These are phyloP conservation scores for Aspergillus aculeatinus DNA, from an alignment of 2,329 filamentous ascomycete species.

Conservation along the genomic window DNA sequence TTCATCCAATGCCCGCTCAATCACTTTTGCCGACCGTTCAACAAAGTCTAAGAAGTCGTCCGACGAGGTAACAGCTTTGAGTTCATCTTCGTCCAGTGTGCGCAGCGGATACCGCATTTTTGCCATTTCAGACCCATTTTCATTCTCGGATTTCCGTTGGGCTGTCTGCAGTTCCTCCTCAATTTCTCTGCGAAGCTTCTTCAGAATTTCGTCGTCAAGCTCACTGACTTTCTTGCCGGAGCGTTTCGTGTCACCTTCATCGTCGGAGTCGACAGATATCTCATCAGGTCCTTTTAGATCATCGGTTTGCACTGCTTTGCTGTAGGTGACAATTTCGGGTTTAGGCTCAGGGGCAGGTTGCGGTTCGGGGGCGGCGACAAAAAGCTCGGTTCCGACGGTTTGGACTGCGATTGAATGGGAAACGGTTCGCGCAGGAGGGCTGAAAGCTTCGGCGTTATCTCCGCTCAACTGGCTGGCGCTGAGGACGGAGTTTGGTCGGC, in stretches of 20 bases:
- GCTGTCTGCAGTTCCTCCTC: constrained; percentile 84
- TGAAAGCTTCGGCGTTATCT: constrained; percentile 52
- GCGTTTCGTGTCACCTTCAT: constrained; percentile 65
- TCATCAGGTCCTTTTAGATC: constrained; percentile 62
- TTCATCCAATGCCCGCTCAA: constrained; percentile 90
- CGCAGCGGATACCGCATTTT: constrained; percentile 69
- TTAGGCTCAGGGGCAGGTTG: constrained; percentile 53
- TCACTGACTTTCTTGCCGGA: constrained; percentile 76
- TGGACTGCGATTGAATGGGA: constrained; percentile 59
- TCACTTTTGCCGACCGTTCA: constrained; percentile 92
- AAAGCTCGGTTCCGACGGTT: constrained; percentile 69
- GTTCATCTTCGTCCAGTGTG: constrained; percentile 77
- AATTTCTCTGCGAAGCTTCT: constrained; percentile 81
- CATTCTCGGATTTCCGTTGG: constrained; percentile 46
- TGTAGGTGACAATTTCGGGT: constrained; percentile 88
- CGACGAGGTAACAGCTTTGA: constrained; percentile 85
- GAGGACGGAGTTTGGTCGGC: constrained; percentile 81
- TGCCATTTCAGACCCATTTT: constrained; percentile 42
- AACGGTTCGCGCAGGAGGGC: constrained; percentile 40
- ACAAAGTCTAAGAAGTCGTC: constrained; percentile 94
- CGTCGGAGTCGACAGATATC: constrained; percentile 61
- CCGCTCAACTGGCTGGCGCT: constrained; percentile 79
- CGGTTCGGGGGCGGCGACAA: constrained; percentile 77
- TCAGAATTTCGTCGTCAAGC: constrained; percentile 82
- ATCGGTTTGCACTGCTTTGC: constrained; percentile 90